phyloP scores from a whole-genome alignment of 352 stramenopile species.

The Phytophthora ramorum region DNA sequence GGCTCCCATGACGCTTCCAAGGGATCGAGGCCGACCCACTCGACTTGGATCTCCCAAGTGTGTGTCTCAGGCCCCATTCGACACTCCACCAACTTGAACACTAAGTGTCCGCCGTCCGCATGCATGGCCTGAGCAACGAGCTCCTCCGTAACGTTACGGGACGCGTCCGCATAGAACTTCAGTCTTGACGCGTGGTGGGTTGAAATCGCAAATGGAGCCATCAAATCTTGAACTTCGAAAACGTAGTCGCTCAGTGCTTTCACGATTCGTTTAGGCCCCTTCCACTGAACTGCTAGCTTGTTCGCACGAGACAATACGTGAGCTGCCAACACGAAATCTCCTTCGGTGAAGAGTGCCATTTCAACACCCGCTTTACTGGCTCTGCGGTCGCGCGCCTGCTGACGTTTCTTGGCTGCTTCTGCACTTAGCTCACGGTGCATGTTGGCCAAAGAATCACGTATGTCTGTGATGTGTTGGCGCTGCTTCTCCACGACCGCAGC shows the following conservation, averaged over 20 bases:
- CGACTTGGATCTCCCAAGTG: too few species aligned
- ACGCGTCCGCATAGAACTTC: too few species aligned
- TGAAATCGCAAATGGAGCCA: not conserved
- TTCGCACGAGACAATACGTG: not conserved
- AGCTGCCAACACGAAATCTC: constrained; percentile 8
- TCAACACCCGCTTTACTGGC: not conserved
- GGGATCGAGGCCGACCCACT: too few species aligned
- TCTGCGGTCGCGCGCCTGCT: not conserved
- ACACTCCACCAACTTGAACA: too few species aligned
- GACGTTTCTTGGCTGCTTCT: not conserved
- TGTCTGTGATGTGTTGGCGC: not conserved
- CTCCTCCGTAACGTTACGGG: too few species aligned
- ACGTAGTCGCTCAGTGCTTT: not conserved
- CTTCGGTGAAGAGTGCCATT: not conserved
- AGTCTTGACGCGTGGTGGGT: constrained; percentile 5
- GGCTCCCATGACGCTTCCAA: too few species aligned
- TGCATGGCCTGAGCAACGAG: too few species aligned
- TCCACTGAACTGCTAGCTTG: constrained; percentile 7
- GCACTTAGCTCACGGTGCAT: not conserved
- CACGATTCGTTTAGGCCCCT: constrained; percentile 1
- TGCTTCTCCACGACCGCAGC: not conserved
- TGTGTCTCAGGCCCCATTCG: too few species aligned
- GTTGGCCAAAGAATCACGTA: not conserved
- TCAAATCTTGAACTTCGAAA: constrained; percentile 16
- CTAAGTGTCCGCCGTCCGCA: too few species aligned